Conservation (phyloP, 148 eudicot species). For the Camellia japonica region DNA sequence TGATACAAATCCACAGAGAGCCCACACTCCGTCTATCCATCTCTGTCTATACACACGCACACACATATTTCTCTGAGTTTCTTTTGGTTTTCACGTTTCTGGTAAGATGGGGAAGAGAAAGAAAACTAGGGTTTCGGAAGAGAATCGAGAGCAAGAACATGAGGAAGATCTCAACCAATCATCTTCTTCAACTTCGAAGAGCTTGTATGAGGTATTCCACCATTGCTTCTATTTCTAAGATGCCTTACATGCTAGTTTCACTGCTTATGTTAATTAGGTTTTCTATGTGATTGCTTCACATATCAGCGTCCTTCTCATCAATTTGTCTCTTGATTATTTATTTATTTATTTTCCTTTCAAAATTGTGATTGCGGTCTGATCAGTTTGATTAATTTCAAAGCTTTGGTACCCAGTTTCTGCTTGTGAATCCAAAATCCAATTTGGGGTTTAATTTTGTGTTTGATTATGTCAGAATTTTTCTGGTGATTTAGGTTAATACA, state of each 20-base stretch:
- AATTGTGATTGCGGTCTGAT: too few relatives aligned
- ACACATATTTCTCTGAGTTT: neutral
- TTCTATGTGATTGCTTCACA: neutral
- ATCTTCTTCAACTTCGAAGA: constrained; percentile 37
- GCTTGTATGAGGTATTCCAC: constrained; percentile 62
- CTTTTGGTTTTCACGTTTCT: neutral
- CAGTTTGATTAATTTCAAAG: neutral
- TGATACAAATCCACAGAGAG: neutral
- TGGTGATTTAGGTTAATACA: neutral
- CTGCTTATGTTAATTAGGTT: neutral
- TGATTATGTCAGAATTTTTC: neutral
- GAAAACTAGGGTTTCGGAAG: constrained; percentile 57
- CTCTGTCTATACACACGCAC: neutral
- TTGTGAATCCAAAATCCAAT: neutral
- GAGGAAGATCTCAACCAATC: constrained; percentile 11
- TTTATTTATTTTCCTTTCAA: too few relatives aligned
- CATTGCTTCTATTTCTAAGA: neutral
- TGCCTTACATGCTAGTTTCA: neutral
- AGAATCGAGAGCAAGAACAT: constrained; percentile 28
- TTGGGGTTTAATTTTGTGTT: neutral
- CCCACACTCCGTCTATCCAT: neutral
- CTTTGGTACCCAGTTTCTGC: neutral
- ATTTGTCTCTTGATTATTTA: too few relatives aligned
- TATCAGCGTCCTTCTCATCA: neutral
- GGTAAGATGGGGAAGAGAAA: constrained; percentile 52